A percentile compares a stretch with the other conserved stretches of the same genome.
phyloP scores from a whole-genome alignment of 2,329 filamentous ascomycete genomes.

The Ophiostoma himal-ulmi region DNA sequence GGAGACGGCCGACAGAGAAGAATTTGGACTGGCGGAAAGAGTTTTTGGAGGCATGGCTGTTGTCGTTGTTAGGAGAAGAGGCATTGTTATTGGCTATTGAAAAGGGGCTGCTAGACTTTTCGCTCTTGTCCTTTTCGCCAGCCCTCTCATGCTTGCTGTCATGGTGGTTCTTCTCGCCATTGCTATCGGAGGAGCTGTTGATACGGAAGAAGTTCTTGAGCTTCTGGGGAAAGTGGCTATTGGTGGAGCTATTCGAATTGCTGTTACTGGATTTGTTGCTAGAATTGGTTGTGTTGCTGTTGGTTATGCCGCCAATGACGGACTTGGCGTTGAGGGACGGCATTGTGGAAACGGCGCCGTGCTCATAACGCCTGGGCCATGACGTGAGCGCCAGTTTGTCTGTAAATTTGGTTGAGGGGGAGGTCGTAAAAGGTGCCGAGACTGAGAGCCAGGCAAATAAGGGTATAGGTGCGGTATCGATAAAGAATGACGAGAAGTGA shows the following conservation, averaged over 20 bases:
- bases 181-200: conserved; percentile 40
- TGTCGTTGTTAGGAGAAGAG: conserved; percentile 9
- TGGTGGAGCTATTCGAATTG: conserved; percentile 38
- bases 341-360: conserved; percentile 26
- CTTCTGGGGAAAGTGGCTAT: conserved; percentile 60
- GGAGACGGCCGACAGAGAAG: conserved; percentile 80
- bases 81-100: conserved; percentile 13
- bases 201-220: conserved; percentile 68
- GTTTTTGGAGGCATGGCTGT: conserved; percentile 43
- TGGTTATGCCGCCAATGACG: conserved; percentile 53
- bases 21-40: conserved; percentile 80
- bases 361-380: conserved; percentile 28
- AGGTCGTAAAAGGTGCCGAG: background rate
- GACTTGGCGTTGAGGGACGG: conserved; percentile 44
- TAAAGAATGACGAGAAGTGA: background rate
- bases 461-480: background rate
- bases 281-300: conserved; percentile 14
- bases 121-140: conserved; percentile 10
- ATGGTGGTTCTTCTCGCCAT: conserved; percentile 35
- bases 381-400: conserved; percentile 26
- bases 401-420: background rate
- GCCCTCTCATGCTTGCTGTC: conserved; percentile 24
- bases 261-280: conserved; percentile 17
- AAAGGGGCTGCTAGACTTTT: conserved; percentile 13
- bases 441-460: background rate